Conservation (phyloP, 1,284 basidiomycete species). For the Ganoderma lucidum region DNA sequence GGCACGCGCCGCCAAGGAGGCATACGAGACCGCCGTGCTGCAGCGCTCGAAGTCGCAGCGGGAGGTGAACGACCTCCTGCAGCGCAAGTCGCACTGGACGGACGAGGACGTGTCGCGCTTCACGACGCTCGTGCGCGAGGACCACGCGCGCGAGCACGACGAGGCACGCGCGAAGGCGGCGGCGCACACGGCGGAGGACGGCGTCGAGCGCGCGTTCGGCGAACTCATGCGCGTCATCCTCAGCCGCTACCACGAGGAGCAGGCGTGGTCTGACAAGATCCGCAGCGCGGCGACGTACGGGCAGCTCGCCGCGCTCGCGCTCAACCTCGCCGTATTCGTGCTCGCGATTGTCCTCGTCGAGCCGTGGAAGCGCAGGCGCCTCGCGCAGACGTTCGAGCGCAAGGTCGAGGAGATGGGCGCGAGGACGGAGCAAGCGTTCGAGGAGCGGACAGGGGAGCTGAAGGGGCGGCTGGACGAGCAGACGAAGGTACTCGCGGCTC, state of each 20-base stretch:
- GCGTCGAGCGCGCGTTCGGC: conserved; percentile 86
- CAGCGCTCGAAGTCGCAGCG: conserved; percentile 84
- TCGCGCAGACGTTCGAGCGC: conserved; percentile 88
- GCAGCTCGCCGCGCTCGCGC: conserved; percentile 80
- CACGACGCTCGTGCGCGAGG: conserved; percentile 86
- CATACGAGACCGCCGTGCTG: conserved; percentile 78
- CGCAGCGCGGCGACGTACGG: conserved; percentile 92
- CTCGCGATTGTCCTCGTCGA: conserved; percentile 89
- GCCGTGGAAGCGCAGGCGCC: conserved; percentile 88
- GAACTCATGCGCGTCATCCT: conserved; percentile 88
- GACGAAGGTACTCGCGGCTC: conserved; percentile 44
- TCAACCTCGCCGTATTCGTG: conserved; percentile 90
- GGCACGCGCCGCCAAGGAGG: conserved; percentile 73
- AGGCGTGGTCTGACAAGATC: conserved; percentile 98
- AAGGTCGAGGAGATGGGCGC: conserved; percentile 80
- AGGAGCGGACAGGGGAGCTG: conserved; percentile 52
- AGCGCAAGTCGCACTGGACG: conserved; percentile 90
- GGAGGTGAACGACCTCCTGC: conserved; percentile 90
- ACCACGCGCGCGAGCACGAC: conserved; percentile 84
- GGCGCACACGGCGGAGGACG: conserved; percentile 74
- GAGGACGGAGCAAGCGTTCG: conserved; percentile 45
- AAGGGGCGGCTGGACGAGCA: conserved; percentile 61
- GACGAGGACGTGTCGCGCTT: conserved; percentile 85
- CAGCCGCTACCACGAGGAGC: conserved; percentile 93
- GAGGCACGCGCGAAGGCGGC: conserved; percentile 74